These are phyloP conservation scores for Leccinum arenicola DNA, from an alignment of 768 basidiomycete species.

Conservation along the genomic window DNA sequence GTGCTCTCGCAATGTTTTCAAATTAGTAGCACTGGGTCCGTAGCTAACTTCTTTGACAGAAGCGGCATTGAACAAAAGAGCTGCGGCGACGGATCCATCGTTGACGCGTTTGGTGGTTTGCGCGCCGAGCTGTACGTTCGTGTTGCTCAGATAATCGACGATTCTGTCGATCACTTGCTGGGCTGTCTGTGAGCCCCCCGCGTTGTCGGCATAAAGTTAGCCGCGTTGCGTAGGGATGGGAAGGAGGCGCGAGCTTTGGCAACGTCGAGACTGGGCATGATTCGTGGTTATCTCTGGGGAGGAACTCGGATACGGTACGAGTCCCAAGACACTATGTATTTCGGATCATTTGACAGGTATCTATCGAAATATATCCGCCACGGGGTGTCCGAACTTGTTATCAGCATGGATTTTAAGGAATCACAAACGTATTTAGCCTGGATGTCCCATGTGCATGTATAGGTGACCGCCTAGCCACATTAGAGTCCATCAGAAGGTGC, in stretches of 20 bases:
- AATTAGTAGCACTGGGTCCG: slow-evolving; percentile 61
- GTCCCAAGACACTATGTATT: background rate
- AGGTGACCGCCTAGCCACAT: slow-evolving; percentile 22
- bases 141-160: slow-evolving; percentile 64
- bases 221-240: slow-evolving; percentile 55
- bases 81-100: slow-evolving; percentile 50
- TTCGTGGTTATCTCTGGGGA: background rate
- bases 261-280: slow-evolving; percentile 41
- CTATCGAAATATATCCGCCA: too few relatives aligned
- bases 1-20: slow-evolving; percentile 63
- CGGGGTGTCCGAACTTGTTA: too few relatives aligned
- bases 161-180: slow-evolving; percentile 55
- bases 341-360: slow-evolving; percentile 3
- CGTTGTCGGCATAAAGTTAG: slow-evolving; percentile 73
- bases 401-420: too few relatives aligned
- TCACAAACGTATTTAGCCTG: too few relatives aligned
- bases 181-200: slow-evolving; percentile 68
- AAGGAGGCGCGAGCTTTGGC: slow-evolving; percentile 55
- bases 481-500: too few relatives aligned
- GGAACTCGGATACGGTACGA: background rate
- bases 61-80: slow-evolving; percentile 62
- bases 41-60: slow-evolving; percentile 63
- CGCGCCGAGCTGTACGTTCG: slow-evolving; percentile 74
- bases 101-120: slow-evolving; percentile 49
- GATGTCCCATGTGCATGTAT: too few relatives aligned